Evolutionary conservation across 805 yeast species (phyloP).

Genomic region (Martiniozyma abietophila): DNA sequence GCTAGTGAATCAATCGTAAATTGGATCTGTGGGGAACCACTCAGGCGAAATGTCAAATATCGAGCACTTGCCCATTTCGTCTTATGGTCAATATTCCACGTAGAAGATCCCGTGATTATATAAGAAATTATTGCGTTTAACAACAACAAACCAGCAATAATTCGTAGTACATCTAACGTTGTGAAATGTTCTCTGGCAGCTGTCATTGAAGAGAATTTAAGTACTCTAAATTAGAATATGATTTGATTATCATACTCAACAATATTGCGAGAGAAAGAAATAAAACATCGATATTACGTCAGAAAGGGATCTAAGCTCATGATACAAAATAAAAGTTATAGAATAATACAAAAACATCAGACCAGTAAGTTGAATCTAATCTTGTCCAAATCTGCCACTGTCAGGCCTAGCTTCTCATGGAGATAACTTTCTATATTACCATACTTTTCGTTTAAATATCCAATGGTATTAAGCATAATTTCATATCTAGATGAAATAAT

Average conservation of each 20-base stretch:
- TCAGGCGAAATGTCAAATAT: constrained; percentile 25
- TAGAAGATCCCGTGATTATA: constrained; percentile 44
- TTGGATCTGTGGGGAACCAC: constrained; percentile 16
- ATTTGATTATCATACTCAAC: too few species aligned
- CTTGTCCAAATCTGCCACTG: constrained; percentile 28
- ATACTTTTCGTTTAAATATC: constrained; percentile 38
- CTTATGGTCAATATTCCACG: constrained; percentile 59
- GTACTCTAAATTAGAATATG: too few species aligned
- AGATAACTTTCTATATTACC: constrained; percentile 45
- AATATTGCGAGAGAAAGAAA: too few species aligned
- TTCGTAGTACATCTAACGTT: constrained; percentile 33
- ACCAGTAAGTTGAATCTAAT: constrained; percentile 3
- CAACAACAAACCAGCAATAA: constrained; percentile 37
- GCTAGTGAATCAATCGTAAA: constrained; percentile 40
- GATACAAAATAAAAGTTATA: too few species aligned
- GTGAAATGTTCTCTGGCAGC: too few species aligned
- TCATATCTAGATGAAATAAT: constrained; percentile 58
- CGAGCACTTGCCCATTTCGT: constrained; percentile 35
- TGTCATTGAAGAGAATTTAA: constrained; percentile 1
- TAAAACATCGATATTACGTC: too few species aligned
- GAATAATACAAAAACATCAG: neutral
- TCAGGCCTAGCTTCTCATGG: constrained; percentile 34
- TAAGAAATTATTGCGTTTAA: constrained; percentile 43
- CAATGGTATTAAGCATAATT: constrained; percentile 58
- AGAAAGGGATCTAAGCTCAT: too few species aligned